Evolutionary conservation across 768 basidiomycete species (phyloP).

Genomic region (Boletus eberwhitei): DNA sequence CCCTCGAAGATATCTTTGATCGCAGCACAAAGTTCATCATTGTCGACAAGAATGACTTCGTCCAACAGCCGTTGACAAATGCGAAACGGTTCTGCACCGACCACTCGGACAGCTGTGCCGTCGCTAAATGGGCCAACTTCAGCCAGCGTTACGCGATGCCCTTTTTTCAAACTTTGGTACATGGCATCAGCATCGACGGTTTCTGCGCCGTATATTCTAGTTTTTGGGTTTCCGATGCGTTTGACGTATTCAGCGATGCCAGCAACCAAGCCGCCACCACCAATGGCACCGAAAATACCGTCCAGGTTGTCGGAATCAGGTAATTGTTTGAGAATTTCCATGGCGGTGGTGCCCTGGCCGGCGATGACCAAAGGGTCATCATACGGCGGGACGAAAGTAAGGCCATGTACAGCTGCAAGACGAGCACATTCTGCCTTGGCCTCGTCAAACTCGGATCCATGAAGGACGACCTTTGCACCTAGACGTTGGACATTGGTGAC

Average conservation of each 20-base stretch:
- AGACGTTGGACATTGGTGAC: conserved; percentile 92
- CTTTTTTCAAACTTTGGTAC: conserved; percentile 74
- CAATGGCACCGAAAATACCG: conserved; percentile 86
- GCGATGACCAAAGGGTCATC: conserved; percentile 97
- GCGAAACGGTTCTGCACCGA: conserved; percentile 93
- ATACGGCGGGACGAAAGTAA: conserved; percentile 93
- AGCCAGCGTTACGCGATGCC: conserved; percentile 74
- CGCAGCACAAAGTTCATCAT: conserved; percentile 96
- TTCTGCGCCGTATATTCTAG: conserved; percentile 86
- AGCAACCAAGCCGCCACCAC: conserved; percentile 91
- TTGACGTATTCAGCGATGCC: conserved; percentile 92
- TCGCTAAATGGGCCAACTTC: conserved; percentile 98
- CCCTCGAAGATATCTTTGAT: conserved; percentile 99
- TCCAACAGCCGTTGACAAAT: conserved; percentile 86
- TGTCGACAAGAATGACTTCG: conserved; percentile 78
- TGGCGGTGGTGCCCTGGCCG: conserved; percentile 91
- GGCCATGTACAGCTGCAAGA: conserved; percentile 68
- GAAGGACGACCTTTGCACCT: conserved; percentile 90
- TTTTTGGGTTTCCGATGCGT: conserved; percentile 81
- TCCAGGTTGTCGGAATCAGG: conserved; percentile 72
- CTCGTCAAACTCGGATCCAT: conserved; percentile 92
- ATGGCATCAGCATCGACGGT: conserved; percentile 95
- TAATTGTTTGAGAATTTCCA: conserved; percentile 92
- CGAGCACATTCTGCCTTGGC: conserved; percentile 93
- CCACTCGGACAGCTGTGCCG: conserved; percentile 94